A percentile compares a stretch with the other conserved stretches of the same genome.
These are phyloP conservation scores for Aureobasidium uvarum DNA, from an alignment of 2,329 filamentous ascomycete genomes.

Conservation along the genomic window DNA sequence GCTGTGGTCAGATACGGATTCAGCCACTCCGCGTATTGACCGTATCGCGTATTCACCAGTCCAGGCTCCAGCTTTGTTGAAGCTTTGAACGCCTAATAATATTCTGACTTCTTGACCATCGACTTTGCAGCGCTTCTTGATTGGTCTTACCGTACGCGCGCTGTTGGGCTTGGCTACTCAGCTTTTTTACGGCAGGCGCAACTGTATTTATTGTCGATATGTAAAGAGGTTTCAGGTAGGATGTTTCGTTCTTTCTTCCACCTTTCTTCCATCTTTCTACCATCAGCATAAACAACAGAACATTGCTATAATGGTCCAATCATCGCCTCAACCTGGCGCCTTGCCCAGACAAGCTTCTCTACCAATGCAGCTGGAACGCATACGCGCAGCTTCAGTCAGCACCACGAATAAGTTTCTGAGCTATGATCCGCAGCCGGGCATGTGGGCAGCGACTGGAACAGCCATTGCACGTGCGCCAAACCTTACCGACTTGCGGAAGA, in stretches of 20 bases:
- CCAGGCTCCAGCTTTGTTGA: not conserved
- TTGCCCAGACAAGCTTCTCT: not conserved
- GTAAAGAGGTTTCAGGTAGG: not conserved
- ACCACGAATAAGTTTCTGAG: constrained; percentile 27
- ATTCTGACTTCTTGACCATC: not conserved
- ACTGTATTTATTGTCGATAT: not conserved
- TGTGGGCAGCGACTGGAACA: constrained; percentile 48
- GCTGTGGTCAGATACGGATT: not conserved
- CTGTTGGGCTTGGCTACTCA: not conserved
- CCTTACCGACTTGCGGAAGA: constrained; percentile 41
- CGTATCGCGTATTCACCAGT: not conserved
- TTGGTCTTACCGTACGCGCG: not conserved
- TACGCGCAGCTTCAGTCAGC: constrained; percentile 19
- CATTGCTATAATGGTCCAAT: constrained; percentile 4
- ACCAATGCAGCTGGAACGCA: not conserved
- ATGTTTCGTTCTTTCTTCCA: not conserved
- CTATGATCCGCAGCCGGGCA: constrained; percentile 40
- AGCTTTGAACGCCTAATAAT: not conserved
- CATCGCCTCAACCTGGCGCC: not conserved
- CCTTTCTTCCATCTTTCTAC: not conserved
- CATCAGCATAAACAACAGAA: not conserved
- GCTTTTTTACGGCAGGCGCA: not conserved
- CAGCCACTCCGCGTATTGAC: not conserved
- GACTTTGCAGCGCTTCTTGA: not conserved
- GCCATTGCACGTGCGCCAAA: constrained; percentile 45